These are phyloP conservation scores for Aquilaria sinensis DNA, from an alignment of 345 rosid genomes.

Conservation along the genomic window DNA sequence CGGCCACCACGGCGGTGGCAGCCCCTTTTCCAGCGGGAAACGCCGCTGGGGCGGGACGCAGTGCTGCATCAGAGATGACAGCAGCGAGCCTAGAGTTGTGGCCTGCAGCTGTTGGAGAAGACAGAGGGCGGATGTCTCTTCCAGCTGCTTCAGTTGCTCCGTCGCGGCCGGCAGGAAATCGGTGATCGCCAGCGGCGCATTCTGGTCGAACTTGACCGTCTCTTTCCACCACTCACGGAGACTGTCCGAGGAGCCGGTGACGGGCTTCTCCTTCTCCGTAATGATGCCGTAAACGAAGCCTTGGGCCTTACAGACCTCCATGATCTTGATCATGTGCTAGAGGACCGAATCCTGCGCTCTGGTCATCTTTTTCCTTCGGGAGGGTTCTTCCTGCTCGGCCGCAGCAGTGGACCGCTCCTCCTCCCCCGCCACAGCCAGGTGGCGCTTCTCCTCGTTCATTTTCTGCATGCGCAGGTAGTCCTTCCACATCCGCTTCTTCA, in stretches of 20 bases:
- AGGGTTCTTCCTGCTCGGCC: constrained; percentile 18
- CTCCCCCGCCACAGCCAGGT: background rate
- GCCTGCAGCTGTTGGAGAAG: constrained; percentile 58
- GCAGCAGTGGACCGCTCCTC: constrained; percentile 12
- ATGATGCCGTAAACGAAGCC: constrained; percentile 77
- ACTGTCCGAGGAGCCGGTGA: constrained; percentile 64
- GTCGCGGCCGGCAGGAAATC: constrained; percentile 27
- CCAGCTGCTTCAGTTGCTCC: constrained; percentile 12
- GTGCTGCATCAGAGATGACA: constrained; percentile 65
- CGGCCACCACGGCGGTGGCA: constrained; percentile 84
- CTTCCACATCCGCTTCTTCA: constrained; percentile 60
- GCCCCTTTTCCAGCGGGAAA: constrained; percentile 51
- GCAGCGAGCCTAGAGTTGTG: constrained; percentile 56
- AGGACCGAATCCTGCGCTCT: constrained; percentile 63
- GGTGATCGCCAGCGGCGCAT: constrained; percentile 39
- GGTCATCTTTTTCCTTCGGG: constrained; percentile 46
- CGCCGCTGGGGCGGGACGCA: constrained; percentile 58
- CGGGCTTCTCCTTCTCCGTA: constrained; percentile 63
- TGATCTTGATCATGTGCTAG: constrained; percentile 68
- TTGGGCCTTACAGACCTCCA: constrained; percentile 58
- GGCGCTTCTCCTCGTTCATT: constrained; percentile 22
- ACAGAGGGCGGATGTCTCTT: constrained; percentile 33
- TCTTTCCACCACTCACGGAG: constrained; percentile 73
- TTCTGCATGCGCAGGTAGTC: constrained; percentile 44
- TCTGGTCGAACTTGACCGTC: constrained; percentile 41